Evolutionary conservation across 371 early-diverging fungal species (phyloP).

Genomic region (Coemansia sp.): DNA sequence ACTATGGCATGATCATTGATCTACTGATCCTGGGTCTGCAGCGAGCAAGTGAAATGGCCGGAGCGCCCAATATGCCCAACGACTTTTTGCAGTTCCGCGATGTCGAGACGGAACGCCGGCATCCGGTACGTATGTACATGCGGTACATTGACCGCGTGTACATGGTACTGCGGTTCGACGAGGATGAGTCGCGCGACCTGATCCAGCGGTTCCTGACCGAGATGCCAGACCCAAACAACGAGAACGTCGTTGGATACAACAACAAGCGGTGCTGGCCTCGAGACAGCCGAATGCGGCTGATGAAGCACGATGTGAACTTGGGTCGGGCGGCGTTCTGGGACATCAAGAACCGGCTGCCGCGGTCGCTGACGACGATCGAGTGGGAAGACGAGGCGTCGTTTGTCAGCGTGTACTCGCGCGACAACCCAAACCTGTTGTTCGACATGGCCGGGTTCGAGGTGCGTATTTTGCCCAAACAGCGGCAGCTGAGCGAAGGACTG

Average conservation of each 20-base stretch:
- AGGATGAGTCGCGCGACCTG: constrained; percentile 87
- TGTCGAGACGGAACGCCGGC: constrained; percentile 86
- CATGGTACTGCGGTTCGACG: constrained; percentile 91
- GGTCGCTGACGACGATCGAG: constrained; percentile 94
- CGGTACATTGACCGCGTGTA: constrained; percentile 93
- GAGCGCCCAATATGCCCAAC: constrained; percentile 90
- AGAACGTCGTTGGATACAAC: constrained; percentile 97
- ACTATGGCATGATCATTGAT: constrained; percentile 96
- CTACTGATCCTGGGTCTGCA: constrained; percentile 93
- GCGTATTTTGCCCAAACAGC: constrained; percentile 76
- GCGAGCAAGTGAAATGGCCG: constrained; percentile 95
- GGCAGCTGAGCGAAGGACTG: constrained; percentile 83
- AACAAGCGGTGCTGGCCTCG: constrained; percentile 97
- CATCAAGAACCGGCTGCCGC: constrained; percentile 95
- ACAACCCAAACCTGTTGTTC: constrained; percentile 96
- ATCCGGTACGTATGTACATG: constrained; percentile 96
- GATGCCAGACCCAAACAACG: constrained; percentile 98
- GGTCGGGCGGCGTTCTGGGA: constrained; percentile 98
- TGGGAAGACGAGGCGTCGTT: constrained; percentile 90
- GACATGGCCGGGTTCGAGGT: constrained; percentile 81
- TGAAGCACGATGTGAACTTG: constrained; percentile 97
- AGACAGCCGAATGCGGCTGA: constrained; percentile 97
- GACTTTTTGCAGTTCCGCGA: constrained; percentile 97
- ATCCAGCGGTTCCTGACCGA: constrained; percentile 96
- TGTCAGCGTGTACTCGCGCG: constrained; percentile 92